Percentiles rank a stretch among this genome's conserved stretches.
Conservation (phyloP, 768 basidiomycete species). For the Paxillus ammoniavirescens region DNA sequence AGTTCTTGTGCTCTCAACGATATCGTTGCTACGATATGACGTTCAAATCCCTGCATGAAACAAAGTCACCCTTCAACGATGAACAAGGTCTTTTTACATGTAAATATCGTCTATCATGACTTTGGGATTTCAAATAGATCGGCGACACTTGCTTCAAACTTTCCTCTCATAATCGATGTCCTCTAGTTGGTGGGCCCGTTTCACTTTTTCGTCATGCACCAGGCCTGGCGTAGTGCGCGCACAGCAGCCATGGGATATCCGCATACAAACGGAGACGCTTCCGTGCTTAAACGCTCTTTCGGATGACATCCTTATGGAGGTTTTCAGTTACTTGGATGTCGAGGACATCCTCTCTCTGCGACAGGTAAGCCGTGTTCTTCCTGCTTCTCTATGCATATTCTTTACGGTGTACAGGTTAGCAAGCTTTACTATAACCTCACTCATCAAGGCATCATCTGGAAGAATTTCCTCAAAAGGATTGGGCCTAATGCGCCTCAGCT, state of each 20-base stretch:
- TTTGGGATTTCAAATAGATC: not conserved
- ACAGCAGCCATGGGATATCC: slow-evolving; percentile 25
- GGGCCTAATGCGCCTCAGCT: slow-evolving; percentile 58
- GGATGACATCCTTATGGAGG: slow-evolving; percentile 39
- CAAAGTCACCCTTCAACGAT: slow-evolving; percentile 14
- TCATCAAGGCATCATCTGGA: slow-evolving; percentile 70
- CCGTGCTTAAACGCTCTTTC: slow-evolving; percentile 32
- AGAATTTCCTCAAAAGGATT: slow-evolving; percentile 54
- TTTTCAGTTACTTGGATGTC: slow-evolving; percentile 36
- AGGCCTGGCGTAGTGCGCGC: slow-evolving; percentile 9
- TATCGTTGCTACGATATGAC: slow-evolving; percentile 23
- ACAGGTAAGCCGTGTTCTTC: slow-evolving; percentile 25
- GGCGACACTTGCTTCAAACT: not conserved
- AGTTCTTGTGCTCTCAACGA: slow-evolving; percentile 18
- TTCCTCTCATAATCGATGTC: slow-evolving; percentile 18
- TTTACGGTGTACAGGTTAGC: slow-evolving; percentile 43
- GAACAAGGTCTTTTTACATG: slow-evolving; percentile 18
- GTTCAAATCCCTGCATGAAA: slow-evolving; percentile 13
- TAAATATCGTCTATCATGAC: slow-evolving; percentile 15
- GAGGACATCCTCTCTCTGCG: slow-evolving; percentile 38
- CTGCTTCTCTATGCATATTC: not conserved
- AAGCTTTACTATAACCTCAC: slow-evolving; percentile 60
- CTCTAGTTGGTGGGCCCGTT: slow-evolving; percentile 21
- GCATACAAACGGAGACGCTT: slow-evolving; percentile 21
- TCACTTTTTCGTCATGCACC: slow-evolving; percentile 19